Conservation (phyloP, 2,329 filamentous ascomycete genomes). For the Penicillium capsulatum region DNA sequence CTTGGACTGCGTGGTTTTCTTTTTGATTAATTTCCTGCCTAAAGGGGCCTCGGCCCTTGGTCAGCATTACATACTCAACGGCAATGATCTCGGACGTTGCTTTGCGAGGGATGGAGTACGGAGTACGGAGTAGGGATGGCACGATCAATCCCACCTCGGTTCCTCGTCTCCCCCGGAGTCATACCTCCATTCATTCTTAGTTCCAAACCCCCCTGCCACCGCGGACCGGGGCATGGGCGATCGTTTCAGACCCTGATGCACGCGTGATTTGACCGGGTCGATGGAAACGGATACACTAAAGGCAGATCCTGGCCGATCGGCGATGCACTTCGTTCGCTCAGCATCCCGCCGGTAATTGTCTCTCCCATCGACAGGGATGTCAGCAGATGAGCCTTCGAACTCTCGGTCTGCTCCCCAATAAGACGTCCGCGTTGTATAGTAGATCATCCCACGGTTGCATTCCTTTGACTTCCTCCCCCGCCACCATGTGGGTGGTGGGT, state of each 20-base stretch:
- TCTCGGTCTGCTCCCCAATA: too few relatives aligned
- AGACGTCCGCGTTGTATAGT: background rate
- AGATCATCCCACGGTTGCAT: constrained; percentile 25
- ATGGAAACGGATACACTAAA: constrained; percentile 3
- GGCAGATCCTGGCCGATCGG: constrained; percentile 11
- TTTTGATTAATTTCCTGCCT: constrained; percentile 15
- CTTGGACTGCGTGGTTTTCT: too few relatives aligned
- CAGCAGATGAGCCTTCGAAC: too few relatives aligned
- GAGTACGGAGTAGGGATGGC: too few relatives aligned
- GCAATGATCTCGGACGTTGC: background rate
- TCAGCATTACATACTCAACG: constrained; percentile 9
- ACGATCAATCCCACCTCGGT: too few relatives aligned
- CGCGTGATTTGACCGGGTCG: constrained; percentile 3
- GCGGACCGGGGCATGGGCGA: background rate
- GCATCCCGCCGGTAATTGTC: constrained; percentile 10
- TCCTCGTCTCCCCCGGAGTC: background rate
- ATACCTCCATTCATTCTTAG: background rate
- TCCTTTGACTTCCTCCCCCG: background rate
- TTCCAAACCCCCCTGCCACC: background rate
- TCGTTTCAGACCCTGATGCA: constrained; percentile 12
- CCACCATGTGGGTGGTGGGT: background rate
- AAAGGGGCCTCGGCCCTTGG: constrained; percentile 7
- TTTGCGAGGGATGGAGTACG: too few relatives aligned
- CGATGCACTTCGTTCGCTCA: background rate
- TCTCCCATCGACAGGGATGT: constrained; percentile 8